These are phyloP conservation scores for Ceratobasidium sp. DNA, from an alignment of 1,284 basidiomycete species.

Conservation along the genomic window DNA sequence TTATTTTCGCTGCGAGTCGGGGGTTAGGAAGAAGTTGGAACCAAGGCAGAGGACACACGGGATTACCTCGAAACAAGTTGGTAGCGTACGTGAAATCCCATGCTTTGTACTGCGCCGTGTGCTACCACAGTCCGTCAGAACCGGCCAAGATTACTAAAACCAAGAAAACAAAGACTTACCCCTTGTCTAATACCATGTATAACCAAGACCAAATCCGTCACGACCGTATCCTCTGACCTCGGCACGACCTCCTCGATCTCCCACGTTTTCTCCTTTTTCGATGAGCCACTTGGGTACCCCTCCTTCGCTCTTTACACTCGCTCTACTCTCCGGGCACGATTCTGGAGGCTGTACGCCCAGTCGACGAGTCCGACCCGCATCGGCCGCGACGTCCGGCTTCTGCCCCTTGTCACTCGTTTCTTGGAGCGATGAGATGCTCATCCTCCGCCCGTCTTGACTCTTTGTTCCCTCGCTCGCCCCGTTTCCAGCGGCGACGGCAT, in stretches of 20 bases:
- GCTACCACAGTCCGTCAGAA: slow-evolving; percentile 48
- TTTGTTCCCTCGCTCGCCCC: not conserved
- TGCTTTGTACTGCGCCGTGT: slow-evolving; percentile 60
- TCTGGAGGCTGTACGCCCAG: slow-evolving; percentile 24
- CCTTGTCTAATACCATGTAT: slow-evolving; percentile 62
- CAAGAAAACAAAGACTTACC: slow-evolving; percentile 45
- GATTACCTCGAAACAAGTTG: slow-evolving; percentile 59
- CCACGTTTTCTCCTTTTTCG: slow-evolving; percentile 16
- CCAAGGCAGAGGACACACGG: slow-evolving; percentile 52
- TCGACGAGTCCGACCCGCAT: slow-evolving; percentile 40
- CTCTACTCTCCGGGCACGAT: slow-evolving; percentile 10
- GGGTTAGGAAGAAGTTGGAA: slow-evolving; percentile 3
- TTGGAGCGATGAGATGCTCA: slow-evolving; percentile 18
- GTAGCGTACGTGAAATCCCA: slow-evolving; percentile 63
- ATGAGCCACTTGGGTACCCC: slow-evolving; percentile 10
- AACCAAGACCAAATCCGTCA: slow-evolving; percentile 61
- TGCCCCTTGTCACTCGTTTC: slow-evolving; percentile 27
- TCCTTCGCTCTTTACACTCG: slow-evolving; percentile 35
- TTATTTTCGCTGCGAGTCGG: slow-evolving; percentile 55
- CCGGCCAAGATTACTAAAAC: slow-evolving; percentile 6
- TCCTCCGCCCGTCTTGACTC: slow-evolving; percentile 16
- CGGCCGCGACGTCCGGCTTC: slow-evolving; percentile 21
- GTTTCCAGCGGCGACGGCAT: slow-evolving; percentile 52
- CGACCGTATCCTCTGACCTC: slow-evolving; percentile 53
- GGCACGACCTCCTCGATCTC: slow-evolving; percentile 25